Evolutionary conservation across 768 basidiomycete genomes (phyloP), one percentile per base, ranked within the genome.

Genomic region (Psilocybe sp.): DNA sequence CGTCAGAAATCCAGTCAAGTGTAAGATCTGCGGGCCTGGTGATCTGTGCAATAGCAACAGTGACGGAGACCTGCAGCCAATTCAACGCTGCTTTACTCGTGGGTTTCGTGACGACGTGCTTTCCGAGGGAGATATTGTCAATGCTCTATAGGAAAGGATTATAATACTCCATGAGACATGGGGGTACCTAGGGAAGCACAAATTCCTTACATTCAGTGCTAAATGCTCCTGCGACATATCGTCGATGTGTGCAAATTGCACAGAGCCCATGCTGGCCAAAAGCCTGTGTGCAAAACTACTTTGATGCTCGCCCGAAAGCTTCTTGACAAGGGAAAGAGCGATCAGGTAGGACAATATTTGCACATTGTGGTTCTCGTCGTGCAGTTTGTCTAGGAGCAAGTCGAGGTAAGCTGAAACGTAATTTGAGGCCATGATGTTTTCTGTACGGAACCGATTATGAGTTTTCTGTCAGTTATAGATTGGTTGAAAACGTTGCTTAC

Each of bases 331-430:
- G 0, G 79, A 75, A n/a, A 81, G 76, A n/a, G 79, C 66, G 46
- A 89, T 68, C 9, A 93, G 69, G 59, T 82, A 81, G 0, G 79
- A 78, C 40, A 93, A 65, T 2, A 79, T 65, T 14, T 81, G 76
- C 28, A 78, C 69, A 53, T 87, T 76, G 0, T 79, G 60, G 52
- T 80, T 72, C 0, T 68, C 44, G 41, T 79, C 76, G 1, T 73
- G 68, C 10, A 90, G 54, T 53, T 79, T 83, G 14, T 57, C 56
- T 3, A 90, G 59, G 12, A 94, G 61, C 46, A 68, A 68, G 2
- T 70, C 69, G 14, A 85, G 58, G 51, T 83, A 75, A 16, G 65
- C 55, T 2, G 61, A 45, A 45, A 69, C 72, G 15, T 75, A 58
- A 35, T 75, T 69, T 0, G 85, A 87, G 2, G 63, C 63, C 9